These are phyloP conservation scores for Casaregolazyma lundiana DNA, from an alignment of 1,139 yeast genomes.

Conservation along the genomic window DNA sequence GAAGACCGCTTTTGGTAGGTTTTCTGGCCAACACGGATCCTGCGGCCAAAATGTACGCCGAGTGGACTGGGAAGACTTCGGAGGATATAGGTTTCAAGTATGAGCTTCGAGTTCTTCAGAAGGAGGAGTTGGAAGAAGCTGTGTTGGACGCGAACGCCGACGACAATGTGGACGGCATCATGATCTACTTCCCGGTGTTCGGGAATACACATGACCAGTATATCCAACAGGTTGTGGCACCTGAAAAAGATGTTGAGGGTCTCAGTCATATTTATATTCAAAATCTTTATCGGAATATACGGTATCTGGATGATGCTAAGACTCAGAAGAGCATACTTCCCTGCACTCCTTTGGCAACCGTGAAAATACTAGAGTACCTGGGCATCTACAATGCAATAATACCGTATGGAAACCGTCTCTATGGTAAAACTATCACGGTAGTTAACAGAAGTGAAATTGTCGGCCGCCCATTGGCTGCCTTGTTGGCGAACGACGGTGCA, in stretches of 20 bases:
- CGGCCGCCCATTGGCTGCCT: slow-evolving; percentile 94
- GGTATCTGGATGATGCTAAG: slow-evolving; percentile 65
- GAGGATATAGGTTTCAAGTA: slow-evolving; percentile 79
- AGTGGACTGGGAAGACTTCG: slow-evolving; percentile 92
- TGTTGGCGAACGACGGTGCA: slow-evolving; percentile 96
- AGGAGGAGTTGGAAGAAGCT: slow-evolving; percentile 80
- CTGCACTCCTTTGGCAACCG: slow-evolving; percentile 93
- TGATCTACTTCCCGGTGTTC: slow-evolving; percentile 98
- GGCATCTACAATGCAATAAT: slow-evolving; percentile 79
- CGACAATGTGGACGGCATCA: slow-evolving; percentile 76
- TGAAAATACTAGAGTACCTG: slow-evolving; percentile 83
- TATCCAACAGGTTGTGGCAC: slow-evolving; percentile 79
- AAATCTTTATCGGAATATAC: slow-evolving; percentile 86
- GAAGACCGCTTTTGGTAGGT: slow-evolving; percentile 77
- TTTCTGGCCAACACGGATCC: slow-evolving; percentile 90
- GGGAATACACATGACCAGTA: slow-evolving; percentile 95
- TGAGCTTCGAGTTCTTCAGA: slow-evolving; percentile 66
- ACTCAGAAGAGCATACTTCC: slow-evolving; percentile 84
- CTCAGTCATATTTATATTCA: slow-evolving; percentile 85
- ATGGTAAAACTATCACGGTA: slow-evolving; percentile 85
- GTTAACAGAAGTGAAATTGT: slow-evolving; percentile 95
- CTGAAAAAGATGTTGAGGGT: slow-evolving; percentile 95
- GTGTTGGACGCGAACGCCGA: slow-evolving; percentile 79
- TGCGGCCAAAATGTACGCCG: slow-evolving; percentile 91
- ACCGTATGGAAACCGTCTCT: slow-evolving; percentile 84